Evolutionary conservation across 176 grass and related monocot genomes (phyloP).

Genomic region (Pontederia paniculata): DNA sequence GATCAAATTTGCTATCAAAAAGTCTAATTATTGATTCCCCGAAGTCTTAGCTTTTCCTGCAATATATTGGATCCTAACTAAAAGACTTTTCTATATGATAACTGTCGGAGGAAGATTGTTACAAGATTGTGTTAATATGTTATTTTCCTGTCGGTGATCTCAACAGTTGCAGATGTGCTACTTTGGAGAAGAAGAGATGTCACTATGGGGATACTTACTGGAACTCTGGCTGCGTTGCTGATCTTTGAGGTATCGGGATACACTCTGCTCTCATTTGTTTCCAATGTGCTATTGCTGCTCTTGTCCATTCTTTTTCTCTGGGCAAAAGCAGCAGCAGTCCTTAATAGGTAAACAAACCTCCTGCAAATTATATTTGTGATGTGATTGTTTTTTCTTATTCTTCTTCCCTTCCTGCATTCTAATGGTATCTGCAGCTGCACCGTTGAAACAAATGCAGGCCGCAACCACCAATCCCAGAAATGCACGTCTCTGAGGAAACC

Average conservation of each 20-base stretch:
- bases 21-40: not conserved
- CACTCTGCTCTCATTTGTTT: constrained; percentile 39
- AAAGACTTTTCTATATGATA: not conserved
- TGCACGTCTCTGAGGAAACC: constrained; percentile 34
- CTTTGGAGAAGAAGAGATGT: constrained; percentile 39
- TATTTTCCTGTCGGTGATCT: not conserved
- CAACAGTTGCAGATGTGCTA: constrained; percentile 34
- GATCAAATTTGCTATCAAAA: not conserved
- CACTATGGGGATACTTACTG: constrained; percentile 19
- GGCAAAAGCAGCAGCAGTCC: constrained; percentile 34
- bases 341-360: constrained; percentile 23
- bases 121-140: not conserved
- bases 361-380: not conserved
- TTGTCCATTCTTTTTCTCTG: constrained; percentile 51
- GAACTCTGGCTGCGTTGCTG: constrained; percentile 20
- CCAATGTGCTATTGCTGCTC: constrained; percentile 39
- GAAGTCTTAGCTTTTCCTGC: not conserved
- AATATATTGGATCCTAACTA: not conserved
- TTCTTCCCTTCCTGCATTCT: not conserved
- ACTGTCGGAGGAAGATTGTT: not conserved
- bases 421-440: constrained; percentile 1
- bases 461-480: constrained; percentile 32
- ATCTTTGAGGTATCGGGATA: constrained; percentile 42
- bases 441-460: constrained; percentile 25
- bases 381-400: not conserved